These are phyloP conservation scores for Aureobasidium pullulans DNA, from an alignment of 2,329 filamentous ascomycete species.

Conservation along the genomic window DNA sequence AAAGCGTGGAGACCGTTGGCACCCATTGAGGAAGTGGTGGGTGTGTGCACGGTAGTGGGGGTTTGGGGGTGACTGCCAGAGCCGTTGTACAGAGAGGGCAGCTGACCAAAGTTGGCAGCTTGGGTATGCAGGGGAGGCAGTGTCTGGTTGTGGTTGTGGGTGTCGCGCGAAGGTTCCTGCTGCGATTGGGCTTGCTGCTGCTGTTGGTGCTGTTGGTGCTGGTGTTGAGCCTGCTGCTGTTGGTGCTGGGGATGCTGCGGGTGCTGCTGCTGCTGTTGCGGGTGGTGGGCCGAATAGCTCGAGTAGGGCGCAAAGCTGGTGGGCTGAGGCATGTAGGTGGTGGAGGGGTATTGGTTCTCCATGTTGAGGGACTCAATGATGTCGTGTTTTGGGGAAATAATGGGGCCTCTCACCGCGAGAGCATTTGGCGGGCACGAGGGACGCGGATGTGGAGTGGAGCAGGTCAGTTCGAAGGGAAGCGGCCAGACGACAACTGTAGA, in stretches of 20 bases:
- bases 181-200: conserved; percentile 18
- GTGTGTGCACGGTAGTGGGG: conserved; percentile 28
- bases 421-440: conserved; percentile 9
- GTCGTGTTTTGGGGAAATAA: conserved; percentile 15
- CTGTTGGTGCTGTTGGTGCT: conserved; percentile 20
- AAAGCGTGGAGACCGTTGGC: conserved; percentile 23
- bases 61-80: conserved; percentile 25
- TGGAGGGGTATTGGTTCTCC: conserved; percentile 22
- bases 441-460: conserved; percentile 6
- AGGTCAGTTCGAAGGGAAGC: conserved; percentile 8
- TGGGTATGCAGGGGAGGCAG: conserved; percentile 29
- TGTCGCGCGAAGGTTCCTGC: conserved; percentile 18
- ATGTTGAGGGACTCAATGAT: conserved; percentile 17
- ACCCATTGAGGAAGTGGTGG: conserved; percentile 24
- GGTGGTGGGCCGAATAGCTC: conserved; percentile 9
- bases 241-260: conserved; percentile 17
- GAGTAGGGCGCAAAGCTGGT: conserved; percentile 13
- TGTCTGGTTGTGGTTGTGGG: conserved; percentile 19
- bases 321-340: conserved; percentile 21
- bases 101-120: conserved; percentile 24
- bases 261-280: conserved; percentile 16
- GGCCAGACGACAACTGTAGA: conserved; percentile 13
- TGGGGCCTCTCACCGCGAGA: conserved; percentile 13
- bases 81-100: conserved; percentile 28
- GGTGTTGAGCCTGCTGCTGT: conserved; percentile 16